A percentile compares a stretch with the other conserved stretches of the same genome.
Conservation (phyloP, 345 rosid genomes). For the Salix purpurea region DNA sequence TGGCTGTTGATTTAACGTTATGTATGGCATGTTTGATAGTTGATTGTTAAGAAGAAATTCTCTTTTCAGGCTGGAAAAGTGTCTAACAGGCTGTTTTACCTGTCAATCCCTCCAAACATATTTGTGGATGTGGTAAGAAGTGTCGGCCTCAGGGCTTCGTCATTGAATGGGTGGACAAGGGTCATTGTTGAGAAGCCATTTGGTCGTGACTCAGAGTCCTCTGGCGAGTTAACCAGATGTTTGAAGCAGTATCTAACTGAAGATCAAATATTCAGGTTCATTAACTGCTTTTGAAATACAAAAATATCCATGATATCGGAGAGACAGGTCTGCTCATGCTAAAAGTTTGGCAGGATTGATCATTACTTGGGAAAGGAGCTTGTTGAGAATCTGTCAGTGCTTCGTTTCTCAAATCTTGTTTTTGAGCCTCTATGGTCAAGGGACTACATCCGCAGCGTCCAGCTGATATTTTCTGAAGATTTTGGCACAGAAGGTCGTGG, state of each 20-base stretch:
- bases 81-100: constrained; percentile 74
- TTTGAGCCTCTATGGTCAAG: constrained; percentile 91
- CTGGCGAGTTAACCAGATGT: constrained; percentile 70
- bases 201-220: constrained; percentile 80
- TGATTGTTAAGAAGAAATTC: not conserved
- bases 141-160: constrained; percentile 72
- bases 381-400: constrained; percentile 89
- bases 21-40: not conserved
- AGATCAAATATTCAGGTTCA: constrained; percentile 85
- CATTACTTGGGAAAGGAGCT: constrained; percentile 94
- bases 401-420: constrained; percentile 91
- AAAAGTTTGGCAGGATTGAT: constrained; percentile 52
- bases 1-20: not conserved
- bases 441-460: constrained; percentile 80
- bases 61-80: constrained; percentile 55
- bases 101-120: constrained; percentile 83
- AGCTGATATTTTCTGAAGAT: constrained; percentile 87
- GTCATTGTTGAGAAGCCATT: constrained; percentile 93
- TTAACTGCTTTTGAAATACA: not conserved
- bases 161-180: constrained; percentile 76
- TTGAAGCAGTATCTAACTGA: constrained; percentile 70
- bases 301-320: not conserved
- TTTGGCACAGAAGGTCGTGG: constrained; percentile 96
- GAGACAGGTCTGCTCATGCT: not conserved
- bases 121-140: constrained; percentile 79